Evolutionary conservation across 139 green algal genomes (phyloP), one percentile per base, ranked within the genome.

Genomic region (Micractinium conductrix): DNA sequence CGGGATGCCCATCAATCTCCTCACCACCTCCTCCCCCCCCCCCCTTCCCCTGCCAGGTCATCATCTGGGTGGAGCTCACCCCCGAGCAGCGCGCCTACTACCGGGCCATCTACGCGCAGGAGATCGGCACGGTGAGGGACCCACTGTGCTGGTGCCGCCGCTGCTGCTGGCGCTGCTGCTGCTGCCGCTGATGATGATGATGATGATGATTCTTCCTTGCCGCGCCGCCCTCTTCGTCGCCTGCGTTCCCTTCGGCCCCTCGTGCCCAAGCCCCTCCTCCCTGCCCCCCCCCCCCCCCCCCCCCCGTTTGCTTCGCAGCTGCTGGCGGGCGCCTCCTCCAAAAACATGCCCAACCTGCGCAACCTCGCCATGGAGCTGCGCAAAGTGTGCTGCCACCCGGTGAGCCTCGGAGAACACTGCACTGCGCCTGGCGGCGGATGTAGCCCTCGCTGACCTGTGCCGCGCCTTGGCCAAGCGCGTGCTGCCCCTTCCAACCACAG

Each of bases 321-420:
- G 82, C 80, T 98, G 65, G 83, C 38, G 12, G 93, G 93, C 24
- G 84, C 45, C 30, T 63, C 48, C 9, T 17, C 67, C 60, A 94
- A 93, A 72, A 95, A 95, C 86, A 55, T 98, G 85, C 91, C 93
- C 30, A 85, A 91, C 74, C 87, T 98, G 87, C 78, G 88, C 53
- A 98, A 98, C 89, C 90, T 98, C 58, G 94, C 92, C 28, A 99
- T 99, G 96, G 93, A 99, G 91, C 93, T 99, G 83, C 94, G 96
- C 84, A 99, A 99, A 63, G 91, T 95, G 74, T 84, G 83, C 62
- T 73, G 45, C 73, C 45, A 81, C 73, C 70, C 55, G 42, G 45
- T 84, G 48, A 84, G 85, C 38, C 48, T 24, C 10, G 48, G 48
- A 58, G 12, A 58, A 58, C 48, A 10, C 48, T 58, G 48, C 48